Percentiles rank a stretch among this genome's conserved stretches.
Evolutionary conservation across 306 rosid genomes (phyloP).

Genomic region (Cucurbita maxima): DNA sequence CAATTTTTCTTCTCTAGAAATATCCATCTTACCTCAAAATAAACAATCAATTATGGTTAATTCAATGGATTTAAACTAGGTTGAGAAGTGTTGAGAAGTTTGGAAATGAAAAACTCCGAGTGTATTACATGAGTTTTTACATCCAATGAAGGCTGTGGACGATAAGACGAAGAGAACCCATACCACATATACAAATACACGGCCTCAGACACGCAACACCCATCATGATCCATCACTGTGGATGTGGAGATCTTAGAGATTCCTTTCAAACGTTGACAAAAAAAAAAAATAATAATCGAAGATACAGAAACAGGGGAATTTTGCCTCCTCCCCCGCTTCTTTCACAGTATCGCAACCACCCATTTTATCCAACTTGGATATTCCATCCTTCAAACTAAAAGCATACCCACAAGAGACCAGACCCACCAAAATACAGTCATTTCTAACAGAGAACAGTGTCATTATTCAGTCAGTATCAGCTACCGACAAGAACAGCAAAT

Average conservation of each 20-base stretch:
- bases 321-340: neutral
- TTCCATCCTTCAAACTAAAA: constrained; percentile 3
- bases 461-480: constrained; percentile 5
- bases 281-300: neutral
- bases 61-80: too few species aligned
- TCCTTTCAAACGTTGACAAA: neutral
- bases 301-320: neutral
- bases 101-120: neutral
- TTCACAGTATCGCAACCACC: neutral
- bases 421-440: neutral
- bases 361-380: constrained; percentile 7
- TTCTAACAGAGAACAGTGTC: neutral
- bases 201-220: neutral
- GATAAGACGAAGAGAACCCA: neutral
- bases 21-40: too few species aligned
- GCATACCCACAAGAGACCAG: neutral
- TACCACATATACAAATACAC: neutral
- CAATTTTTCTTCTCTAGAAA: too few species aligned
- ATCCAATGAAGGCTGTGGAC: neutral
- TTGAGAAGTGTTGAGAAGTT: too few species aligned
- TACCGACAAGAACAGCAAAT: constrained; percentile 7
- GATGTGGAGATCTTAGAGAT: neutral
- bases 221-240: too few species aligned
- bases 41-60: too few species aligned
- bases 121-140: neutral